Evolutionary conservation across 805 yeast genomes (phyloP), one percentile per base, ranked within the genome.

Genomic region (Schwanniomyces sp.): DNA sequence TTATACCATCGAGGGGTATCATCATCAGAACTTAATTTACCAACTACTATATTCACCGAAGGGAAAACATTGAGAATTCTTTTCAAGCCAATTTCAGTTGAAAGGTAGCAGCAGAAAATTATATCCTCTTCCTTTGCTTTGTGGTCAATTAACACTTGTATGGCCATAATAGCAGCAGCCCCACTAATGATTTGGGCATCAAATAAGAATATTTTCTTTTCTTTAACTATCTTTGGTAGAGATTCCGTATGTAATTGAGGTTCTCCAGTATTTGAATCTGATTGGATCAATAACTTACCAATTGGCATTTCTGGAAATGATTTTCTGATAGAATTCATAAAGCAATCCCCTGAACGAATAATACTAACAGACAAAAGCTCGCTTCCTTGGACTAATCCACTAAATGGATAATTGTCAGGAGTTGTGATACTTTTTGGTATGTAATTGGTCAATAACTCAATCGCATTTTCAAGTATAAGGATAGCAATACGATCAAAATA

Each of bases 91-190:
- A 82, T 73, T 54, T 86, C 94, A 0, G 95, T 82, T n/a, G 90
- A 87, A 44, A 86, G 64, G 58, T 87, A 88, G 5, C 85, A 70
- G 10, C 90, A 82, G 45, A 91, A 73, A 2, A 84, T 78, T 18
- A 94, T 86, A 53, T 86, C 78, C 27, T 75, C 69, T 42, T 79
- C 77, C 7, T 63, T 56, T 18, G 89, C 85, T 6, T 85, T 86
- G 61, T 92, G 95, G 60, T 92, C 98, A 12, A 88, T 55, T 42
- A 92, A 69, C 3, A 92, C 91, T 57, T 90, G 94, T 40, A 89
- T 81, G 0, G 97, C 96, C 98, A 92, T 94, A 38, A 90, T 86
- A 1, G 91, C 85, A 0, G 96, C 96, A 0, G 97, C 96, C 2
- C 98, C 99, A 27, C 96, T 84, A 28, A 89, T 85, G 42, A 90